These are phyloP conservation scores for Clathrus columnatus DNA, from an alignment of 768 basidiomycete genomes.

Conservation along the genomic window DNA sequence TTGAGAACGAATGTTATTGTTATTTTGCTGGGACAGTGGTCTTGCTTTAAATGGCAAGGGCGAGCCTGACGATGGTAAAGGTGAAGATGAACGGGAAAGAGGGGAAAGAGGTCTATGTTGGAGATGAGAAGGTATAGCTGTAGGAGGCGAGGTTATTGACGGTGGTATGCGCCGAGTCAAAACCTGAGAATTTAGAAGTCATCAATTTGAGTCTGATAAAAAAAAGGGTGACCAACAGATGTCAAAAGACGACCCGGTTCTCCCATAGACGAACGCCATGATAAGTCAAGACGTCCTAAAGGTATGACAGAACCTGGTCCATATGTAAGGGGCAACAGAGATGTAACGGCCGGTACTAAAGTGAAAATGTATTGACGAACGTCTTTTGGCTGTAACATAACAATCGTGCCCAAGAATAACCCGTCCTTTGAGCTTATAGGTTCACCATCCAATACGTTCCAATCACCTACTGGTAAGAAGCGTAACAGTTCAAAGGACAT, in stretches of 20 bases:
- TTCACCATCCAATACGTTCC: conserved; percentile 53
- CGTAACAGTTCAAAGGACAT: conserved; percentile 77
- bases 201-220: background rate
- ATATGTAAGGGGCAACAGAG: conserved; percentile 31
- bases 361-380: conserved; percentile 84
- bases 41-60: conserved; percentile 20
- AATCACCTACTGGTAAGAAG: conserved; percentile 64
- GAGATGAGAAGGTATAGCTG: conserved; percentile 73
- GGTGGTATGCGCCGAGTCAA: conserved; percentile 67
- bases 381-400: conserved; percentile 77
- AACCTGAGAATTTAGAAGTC: conserved; percentile 31
- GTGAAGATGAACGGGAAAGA: conserved; percentile 30
- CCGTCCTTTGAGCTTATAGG: conserved; percentile 14
- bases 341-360: conserved; percentile 43
- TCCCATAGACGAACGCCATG: conserved; percentile 79
- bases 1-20: conserved; percentile 14
- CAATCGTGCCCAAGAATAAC: conserved; percentile 49
- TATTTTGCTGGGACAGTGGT: conserved; percentile 10
- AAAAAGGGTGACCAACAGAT: conserved; percentile 34
- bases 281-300: conserved; percentile 81
- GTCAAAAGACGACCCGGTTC: conserved; percentile 84
- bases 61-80: conserved; percentile 26
- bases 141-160: conserved; percentile 37
- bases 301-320: conserved; percentile 66
- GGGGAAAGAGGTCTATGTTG: conserved; percentile 63